Percentiles rank a stretch among this genome's conserved stretches.
Conservation (phyloP, 2,329 filamentous ascomycete genomes). For the Leptodontidium sp. region DNA sequence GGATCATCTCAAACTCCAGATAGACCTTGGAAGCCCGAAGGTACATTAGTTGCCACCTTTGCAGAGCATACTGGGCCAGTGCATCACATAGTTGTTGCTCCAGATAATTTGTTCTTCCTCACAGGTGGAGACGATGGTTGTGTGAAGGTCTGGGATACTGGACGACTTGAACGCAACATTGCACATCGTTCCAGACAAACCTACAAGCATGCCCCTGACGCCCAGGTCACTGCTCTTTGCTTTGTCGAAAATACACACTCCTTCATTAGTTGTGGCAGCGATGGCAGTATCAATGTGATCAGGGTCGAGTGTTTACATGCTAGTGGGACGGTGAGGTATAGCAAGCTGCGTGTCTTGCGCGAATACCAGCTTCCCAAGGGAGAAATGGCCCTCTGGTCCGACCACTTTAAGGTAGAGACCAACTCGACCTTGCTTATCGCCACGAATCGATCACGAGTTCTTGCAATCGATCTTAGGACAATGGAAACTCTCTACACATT, state of each 20-base stretch:
- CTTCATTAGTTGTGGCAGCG: constrained; percentile 88
- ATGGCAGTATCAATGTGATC: constrained; percentile 90
- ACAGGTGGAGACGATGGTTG: constrained; percentile 91
- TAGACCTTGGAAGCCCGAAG: constrained; percentile 82
- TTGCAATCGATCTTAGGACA: constrained; percentile 85
- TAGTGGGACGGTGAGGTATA: constrained; percentile 73
- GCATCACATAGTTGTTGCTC: constrained; percentile 81
- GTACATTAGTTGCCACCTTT: constrained; percentile 86
- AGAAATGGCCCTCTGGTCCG: constrained; percentile 88
- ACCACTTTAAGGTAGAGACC: constrained; percentile 86
- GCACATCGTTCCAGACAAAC: constrained; percentile 87
- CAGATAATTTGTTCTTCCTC: constrained; percentile 93
- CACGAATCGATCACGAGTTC: constrained; percentile 83
- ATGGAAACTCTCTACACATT: constrained; percentile 85
- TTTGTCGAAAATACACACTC: constrained; percentile 95
- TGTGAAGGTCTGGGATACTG: constrained; percentile 93
- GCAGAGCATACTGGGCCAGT: constrained; percentile 86
- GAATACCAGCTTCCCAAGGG: constrained; percentile 78
- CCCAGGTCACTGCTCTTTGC: constrained; percentile 80
- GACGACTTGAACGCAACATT: constrained; percentile 88
- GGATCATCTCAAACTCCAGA: constrained; percentile 48
- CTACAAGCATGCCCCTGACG: constrained; percentile 75
- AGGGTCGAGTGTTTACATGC: constrained; percentile 68
- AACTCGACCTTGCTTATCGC: constrained; percentile 85
- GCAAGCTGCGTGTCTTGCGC: constrained; percentile 77